Percentiles rank a stretch among this genome's conserved stretches.
Conservation (phyloP, 768 basidiomycete genomes). For the Lactarius deliciosus region DNA sequence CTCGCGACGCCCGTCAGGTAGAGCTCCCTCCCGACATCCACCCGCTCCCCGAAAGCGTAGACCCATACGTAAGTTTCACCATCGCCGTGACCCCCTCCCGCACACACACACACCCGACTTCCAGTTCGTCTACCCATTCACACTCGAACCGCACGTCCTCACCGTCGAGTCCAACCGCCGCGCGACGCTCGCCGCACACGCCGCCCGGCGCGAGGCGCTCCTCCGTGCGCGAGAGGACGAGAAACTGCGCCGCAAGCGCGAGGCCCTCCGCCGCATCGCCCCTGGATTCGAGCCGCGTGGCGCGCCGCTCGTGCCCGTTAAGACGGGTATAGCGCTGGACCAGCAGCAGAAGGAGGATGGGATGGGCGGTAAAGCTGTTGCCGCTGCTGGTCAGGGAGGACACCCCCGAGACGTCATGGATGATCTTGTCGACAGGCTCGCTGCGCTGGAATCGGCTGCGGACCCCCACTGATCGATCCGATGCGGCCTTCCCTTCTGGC, state of each 20-base stretch:
- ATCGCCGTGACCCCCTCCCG: neutral
- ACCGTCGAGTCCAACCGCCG: constrained; percentile 73
- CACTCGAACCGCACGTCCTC: constrained; percentile 83
- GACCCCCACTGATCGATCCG: constrained; percentile 10
- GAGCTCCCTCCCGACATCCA: constrained; percentile 89
- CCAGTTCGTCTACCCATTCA: constrained; percentile 96
- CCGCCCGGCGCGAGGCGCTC: constrained; percentile 67
- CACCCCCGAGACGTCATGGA: constrained; percentile 28
- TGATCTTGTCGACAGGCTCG: constrained; percentile 27
- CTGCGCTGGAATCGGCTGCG: constrained; percentile 15
- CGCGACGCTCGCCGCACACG: constrained; percentile 61
- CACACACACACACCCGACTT: neutral
- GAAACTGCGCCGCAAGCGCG: constrained; percentile 59
- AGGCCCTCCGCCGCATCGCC: constrained; percentile 72
- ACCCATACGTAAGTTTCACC: constrained; percentile 67
- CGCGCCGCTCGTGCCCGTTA: constrained; percentile 24
- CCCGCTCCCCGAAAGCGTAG: constrained; percentile 87
- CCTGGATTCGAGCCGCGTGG: constrained; percentile 65
- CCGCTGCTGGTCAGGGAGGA: neutral
- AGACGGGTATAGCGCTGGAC: neutral
- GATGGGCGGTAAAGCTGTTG: too few relatives aligned
- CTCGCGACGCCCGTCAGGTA: constrained; percentile 49
- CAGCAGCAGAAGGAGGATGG: neutral
- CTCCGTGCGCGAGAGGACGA: constrained; percentile 74
- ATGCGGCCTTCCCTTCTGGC: neutral